phyloP scores from a whole-genome alignment of 208 protist species.

The Leishmania braziliensis region DNA sequence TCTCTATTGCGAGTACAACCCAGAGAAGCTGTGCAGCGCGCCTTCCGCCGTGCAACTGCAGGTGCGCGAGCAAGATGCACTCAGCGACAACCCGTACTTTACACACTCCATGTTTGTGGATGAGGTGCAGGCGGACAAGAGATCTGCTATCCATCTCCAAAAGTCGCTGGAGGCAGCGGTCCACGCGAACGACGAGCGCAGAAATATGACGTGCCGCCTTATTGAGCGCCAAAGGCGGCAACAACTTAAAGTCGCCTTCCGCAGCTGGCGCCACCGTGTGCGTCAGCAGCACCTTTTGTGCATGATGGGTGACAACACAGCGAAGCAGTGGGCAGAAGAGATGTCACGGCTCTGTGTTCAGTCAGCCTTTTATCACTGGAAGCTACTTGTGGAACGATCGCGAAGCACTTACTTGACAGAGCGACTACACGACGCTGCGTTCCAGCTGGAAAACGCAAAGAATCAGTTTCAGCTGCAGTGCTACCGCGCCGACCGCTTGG shows the following conservation, averaged over 20 bases:
- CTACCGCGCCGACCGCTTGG: constrained; percentile 74
- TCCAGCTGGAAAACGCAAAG: constrained; percentile 87
- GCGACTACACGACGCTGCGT: constrained; percentile 78
- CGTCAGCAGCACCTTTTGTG: constrained; percentile 37
- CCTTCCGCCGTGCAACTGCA: constrained; percentile 63
- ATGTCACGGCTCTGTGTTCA: constrained; percentile 34
- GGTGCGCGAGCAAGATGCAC: constrained; percentile 39
- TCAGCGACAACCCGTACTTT: constrained; percentile 80
- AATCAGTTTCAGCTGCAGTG: constrained; percentile 92
- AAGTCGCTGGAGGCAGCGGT: constrained; percentile 42
- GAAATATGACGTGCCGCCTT: constrained; percentile 41
- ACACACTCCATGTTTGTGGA: constrained; percentile 86
- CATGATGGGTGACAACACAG: constrained; percentile 44
- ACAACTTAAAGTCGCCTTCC: constrained; percentile 41
- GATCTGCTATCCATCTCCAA: constrained; percentile 35
- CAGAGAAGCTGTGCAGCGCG: constrained; percentile 33
- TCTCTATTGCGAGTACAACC: constrained; percentile 76
- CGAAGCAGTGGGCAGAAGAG: constrained; percentile 34
- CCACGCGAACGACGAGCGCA: constrained; percentile 47
- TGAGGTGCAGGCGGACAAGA: constrained; percentile 46
- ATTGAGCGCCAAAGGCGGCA: constrained; percentile 27
- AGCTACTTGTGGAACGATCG: constrained; percentile 61
- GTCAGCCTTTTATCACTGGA: constrained; percentile 74
- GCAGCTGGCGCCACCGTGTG: constrained; percentile 54
- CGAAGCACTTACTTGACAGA: constrained; percentile 78